Percentiles rank a stretch among this genome's conserved stretches.
Conservation (phyloP, 805 yeast species). For the Myxozyma neotropica region DNA sequence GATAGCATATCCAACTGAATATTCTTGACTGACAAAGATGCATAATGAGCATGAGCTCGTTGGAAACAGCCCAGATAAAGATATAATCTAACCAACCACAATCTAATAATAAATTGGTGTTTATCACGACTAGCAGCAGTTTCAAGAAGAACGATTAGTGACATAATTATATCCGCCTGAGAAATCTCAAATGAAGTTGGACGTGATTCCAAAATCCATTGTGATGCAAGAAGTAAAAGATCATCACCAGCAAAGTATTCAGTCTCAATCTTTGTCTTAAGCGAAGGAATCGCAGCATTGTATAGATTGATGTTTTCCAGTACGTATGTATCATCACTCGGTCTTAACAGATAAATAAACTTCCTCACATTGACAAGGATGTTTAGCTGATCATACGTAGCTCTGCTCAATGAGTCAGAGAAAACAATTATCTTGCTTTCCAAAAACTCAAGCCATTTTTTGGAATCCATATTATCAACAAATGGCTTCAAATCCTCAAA, state of each 20-base stretch:
- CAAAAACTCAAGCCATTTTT: constrained; percentile 34
- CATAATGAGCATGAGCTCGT: constrained; percentile 56
- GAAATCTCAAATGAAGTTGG: constrained; percentile 35
- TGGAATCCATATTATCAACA: constrained; percentile 34
- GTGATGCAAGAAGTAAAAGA: constrained; percentile 58
- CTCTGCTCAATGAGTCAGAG: background rate
- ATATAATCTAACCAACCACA: constrained; percentile 73
- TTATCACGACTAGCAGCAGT: constrained; percentile 56
- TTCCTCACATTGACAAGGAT: constrained; percentile 51
- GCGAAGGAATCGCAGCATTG: constrained; percentile 45
- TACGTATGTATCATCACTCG: constrained; percentile 36
- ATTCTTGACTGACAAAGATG: constrained; percentile 64
- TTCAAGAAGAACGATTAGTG: constrained; percentile 61
- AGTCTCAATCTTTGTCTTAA: constrained; percentile 52
- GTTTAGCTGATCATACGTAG: constrained; percentile 24
- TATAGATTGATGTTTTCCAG: constrained; percentile 47
- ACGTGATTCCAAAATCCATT: constrained; percentile 38
- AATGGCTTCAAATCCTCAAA: constrained; percentile 57
- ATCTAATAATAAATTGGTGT: constrained; percentile 69
- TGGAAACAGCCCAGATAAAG: constrained; percentile 57
- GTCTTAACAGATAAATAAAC: constrained; percentile 46
- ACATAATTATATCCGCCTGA: constrained; percentile 38
- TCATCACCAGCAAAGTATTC: constrained; percentile 76
- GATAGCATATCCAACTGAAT: constrained; percentile 71
- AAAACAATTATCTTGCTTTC: constrained; percentile 5